Conservation (phyloP, 176 grass and related monocot genomes). For the Avena atlantica region DNA sequence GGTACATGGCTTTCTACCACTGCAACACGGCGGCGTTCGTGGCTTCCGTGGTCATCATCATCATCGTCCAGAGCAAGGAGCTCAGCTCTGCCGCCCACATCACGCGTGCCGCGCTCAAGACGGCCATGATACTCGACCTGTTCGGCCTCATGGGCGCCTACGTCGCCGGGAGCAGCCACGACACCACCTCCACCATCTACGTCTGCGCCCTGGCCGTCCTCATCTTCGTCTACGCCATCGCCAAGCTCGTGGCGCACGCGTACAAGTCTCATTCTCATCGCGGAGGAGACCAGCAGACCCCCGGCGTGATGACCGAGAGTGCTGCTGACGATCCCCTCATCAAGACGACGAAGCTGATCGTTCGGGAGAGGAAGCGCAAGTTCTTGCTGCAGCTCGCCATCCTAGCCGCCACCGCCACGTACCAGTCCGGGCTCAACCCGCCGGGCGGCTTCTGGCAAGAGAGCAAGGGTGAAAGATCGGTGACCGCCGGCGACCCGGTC, state of each 20-base stretch:
- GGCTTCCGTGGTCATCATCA: background rate
- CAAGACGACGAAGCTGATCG: background rate
- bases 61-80: background rate
- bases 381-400: constrained; percentile 31
- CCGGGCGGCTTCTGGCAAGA: constrained; percentile 28
- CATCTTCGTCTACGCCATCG: background rate
- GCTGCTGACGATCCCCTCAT: background rate
- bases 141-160: constrained; percentile 10
- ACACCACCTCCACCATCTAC: background rate
- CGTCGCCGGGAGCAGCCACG: background rate
- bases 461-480: background rate
- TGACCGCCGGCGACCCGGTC: background rate
- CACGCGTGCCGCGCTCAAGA: background rate
- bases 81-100: background rate
- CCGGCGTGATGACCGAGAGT: no score
- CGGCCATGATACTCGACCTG: background rate
- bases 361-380: background rate
- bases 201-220: background rate
- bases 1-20: constrained; percentile 3
- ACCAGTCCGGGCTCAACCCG: constrained; percentile 37
- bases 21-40: constrained; percentile 6
- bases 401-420: constrained; percentile 11
- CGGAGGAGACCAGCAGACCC: no score
- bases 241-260: background rate
- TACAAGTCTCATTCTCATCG: no score